Evolutionary conservation across 371 early-diverging fungal genomes (phyloP), one percentile per base, ranked within the genome.

Genomic region (Amoeboaphelidium protococcarum): DNA sequence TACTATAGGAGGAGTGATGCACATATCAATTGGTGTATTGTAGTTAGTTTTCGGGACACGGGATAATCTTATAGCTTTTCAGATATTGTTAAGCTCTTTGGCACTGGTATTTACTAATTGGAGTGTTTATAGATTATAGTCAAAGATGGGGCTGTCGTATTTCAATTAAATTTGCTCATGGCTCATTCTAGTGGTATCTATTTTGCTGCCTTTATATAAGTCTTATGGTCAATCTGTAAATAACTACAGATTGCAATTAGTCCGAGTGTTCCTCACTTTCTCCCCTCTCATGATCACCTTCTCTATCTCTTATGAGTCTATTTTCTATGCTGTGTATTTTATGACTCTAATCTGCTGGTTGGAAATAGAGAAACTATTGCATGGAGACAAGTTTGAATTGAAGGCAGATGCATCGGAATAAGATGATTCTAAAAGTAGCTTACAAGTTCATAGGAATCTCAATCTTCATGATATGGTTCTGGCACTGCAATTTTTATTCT

Each of bases 321-420:
- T 87, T 23, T 91, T 91, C 50, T 91, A 88, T 60, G 74, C 76
- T 46, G 72, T 62, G 46, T 81, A 82, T 49, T 76, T 80, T 19
- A 58, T 59, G 2, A 73, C 76, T 0, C 60, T 85, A 23, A 49
- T 82, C 2, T 53, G 72, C n/a, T 88, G 87, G 88, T 61, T 88
- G 37, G 57, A 74, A 50, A 56, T 85, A 44, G 90, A 91, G 58
- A 63, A 69, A 16, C n/a, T 16, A 40, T 16, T n/a, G 16, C 40
- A 40, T 40, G 40, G 40, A 20, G 40, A 20, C 16, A 16, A 16
- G 16, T 16, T n/a, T 16, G 40, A 40, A 40, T 16, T n/a, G 40
- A 40, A 16, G 16, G 40, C 40, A 20, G 40, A 40, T n/a, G n/a
- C 40, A 20, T 16, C 40, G 40, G 40, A 16, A 20, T 16, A 20